These are phyloP conservation scores for Globisporangium spiculum DNA, from an alignment of 352 stramenopile genomes.

Conservation along the genomic window DNA sequence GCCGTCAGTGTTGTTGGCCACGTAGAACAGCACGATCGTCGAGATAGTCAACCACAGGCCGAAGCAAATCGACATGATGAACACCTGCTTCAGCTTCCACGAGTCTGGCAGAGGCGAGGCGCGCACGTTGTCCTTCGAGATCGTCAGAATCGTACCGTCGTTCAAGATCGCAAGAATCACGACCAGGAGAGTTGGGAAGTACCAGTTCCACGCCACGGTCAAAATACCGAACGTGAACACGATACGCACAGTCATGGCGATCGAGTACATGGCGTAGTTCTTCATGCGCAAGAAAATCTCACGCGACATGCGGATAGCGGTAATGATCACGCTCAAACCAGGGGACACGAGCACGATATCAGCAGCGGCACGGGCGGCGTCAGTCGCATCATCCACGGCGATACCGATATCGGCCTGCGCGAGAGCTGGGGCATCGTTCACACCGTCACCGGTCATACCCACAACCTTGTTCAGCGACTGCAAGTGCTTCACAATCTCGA, in stretches of 20 bases:
- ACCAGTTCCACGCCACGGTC: slow-evolving; percentile 87
- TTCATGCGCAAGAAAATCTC: slow-evolving; percentile 92
- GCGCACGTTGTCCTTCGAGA: slow-evolving; percentile 75
- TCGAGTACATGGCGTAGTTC: slow-evolving; percentile 91
- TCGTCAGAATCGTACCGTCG: slow-evolving; percentile 84
- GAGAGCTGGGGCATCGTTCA: slow-evolving; percentile 91
- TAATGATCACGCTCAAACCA: slow-evolving; percentile 88
- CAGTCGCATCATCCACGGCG: slow-evolving; percentile 86
- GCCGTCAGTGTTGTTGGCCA: slow-evolving; percentile 58
- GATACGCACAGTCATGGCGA: slow-evolving; percentile 87
- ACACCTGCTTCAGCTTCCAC: slow-evolving; percentile 72
- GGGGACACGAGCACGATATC: slow-evolving; percentile 89
- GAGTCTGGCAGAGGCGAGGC: slow-evolving; percentile 59
- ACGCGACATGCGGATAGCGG: slow-evolving; percentile 82
- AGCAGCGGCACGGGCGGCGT: slow-evolving; percentile 85
- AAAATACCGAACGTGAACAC: slow-evolving; percentile 87
- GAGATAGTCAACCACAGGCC: slow-evolving; percentile 65
- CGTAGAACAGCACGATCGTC: slow-evolving; percentile 57
- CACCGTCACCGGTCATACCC: slow-evolving; percentile 86
- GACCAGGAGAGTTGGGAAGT: slow-evolving; percentile 85
- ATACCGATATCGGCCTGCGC: slow-evolving; percentile 91
- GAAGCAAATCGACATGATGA: slow-evolving; percentile 66
- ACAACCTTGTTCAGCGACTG: slow-evolving; percentile 84
- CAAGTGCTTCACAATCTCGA: slow-evolving; percentile 88
- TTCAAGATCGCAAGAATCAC: slow-evolving; percentile 91